Percentiles rank a stretch among this genome's conserved stretches.
Evolutionary conservation across 139 green algal species (phyloP).

Genomic region (Trebouxia sp.): DNA sequence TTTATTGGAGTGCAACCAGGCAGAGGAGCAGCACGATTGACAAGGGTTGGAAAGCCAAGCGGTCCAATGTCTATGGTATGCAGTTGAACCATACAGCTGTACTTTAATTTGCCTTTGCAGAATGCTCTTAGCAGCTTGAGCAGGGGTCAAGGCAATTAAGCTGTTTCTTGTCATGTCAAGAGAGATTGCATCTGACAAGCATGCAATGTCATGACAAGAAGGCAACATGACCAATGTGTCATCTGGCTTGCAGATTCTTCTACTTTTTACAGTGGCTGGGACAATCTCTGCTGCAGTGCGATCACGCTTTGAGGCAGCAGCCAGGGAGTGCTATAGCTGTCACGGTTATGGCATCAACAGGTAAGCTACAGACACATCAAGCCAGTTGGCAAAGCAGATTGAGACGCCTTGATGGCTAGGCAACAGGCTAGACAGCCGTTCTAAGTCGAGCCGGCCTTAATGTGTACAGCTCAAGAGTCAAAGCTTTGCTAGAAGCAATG

Average conservation of each 20-base stretch:
- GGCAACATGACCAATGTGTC: not conserved
- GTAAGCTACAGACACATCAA: too few species aligned
- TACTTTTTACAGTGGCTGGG: conserved; percentile 34
- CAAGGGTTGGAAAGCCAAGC: conserved; percentile 17
- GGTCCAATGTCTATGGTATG: conserved; percentile 30
- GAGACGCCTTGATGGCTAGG: too few species aligned
- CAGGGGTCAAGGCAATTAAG: too few species aligned
- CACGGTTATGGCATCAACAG: conserved; percentile 46
- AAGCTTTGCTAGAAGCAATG: too few species aligned
- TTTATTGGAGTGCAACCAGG: conserved; percentile 28
- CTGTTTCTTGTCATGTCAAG: too few species aligned
- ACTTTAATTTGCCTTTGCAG: not conserved
- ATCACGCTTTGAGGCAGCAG: conserved; percentile 27
- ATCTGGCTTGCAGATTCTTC: conserved; percentile 33
- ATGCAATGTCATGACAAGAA: too few species aligned
- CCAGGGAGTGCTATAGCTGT: conserved; percentile 35
- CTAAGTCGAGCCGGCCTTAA: too few species aligned
- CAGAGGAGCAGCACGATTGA: not conserved
- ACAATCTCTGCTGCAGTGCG: conserved; percentile 36
- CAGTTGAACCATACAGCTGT: not conserved
- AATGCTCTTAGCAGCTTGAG: too few species aligned
- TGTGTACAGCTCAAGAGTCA: too few species aligned
- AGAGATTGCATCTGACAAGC: too few species aligned
- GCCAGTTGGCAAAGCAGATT: too few species aligned
- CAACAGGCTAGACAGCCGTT: too few species aligned